Conservation (phyloP, 805 yeast genomes). For the Metschnikowia baotianmanensis region DNA sequence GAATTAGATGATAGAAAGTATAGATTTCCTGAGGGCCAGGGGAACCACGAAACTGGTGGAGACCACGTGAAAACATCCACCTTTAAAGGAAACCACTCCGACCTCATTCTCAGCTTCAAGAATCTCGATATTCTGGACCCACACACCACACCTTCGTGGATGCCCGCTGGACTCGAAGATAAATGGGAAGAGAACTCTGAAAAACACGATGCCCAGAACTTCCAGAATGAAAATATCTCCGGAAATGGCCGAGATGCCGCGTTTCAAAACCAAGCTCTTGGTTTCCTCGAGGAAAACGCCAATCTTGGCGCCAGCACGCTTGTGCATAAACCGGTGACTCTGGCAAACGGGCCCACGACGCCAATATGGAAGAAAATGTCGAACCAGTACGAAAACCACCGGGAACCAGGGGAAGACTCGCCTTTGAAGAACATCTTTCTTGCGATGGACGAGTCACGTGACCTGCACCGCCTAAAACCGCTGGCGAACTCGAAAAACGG, state of each 20-base stretch:
- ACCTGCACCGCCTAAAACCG: not conserved
- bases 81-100: constrained; percentile 10
- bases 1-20: too few species aligned
- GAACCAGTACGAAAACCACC: constrained; percentile 26
- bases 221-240: too few species aligned
- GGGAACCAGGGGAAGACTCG: constrained; percentile 18
- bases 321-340: constrained; percentile 27
- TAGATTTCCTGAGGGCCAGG: not conserved
- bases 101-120: not conserved
- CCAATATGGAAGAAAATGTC: constrained; percentile 35
- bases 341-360: constrained; percentile 12
- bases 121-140: not conserved
- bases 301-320: constrained; percentile 28
- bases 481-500: constrained; percentile 15
- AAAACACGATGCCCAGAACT: not conserved
- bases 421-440: constrained; percentile 33
- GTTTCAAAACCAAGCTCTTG: constrained; percentile 11
- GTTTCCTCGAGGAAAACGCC: too few species aligned
- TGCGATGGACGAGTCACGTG: constrained; percentile 19
- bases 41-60: not conserved
- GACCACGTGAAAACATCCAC: constrained; percentile 28
- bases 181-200: constrained; percentile 29
- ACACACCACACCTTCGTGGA: constrained; percentile 39
- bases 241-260: too few species aligned
- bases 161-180: constrained; percentile 39